Percentiles rank a stretch among this genome's conserved stretches.
Evolutionary conservation across 331 rosid genomes (phyloP).

Genomic region (Stylosanthes scabra): DNA sequence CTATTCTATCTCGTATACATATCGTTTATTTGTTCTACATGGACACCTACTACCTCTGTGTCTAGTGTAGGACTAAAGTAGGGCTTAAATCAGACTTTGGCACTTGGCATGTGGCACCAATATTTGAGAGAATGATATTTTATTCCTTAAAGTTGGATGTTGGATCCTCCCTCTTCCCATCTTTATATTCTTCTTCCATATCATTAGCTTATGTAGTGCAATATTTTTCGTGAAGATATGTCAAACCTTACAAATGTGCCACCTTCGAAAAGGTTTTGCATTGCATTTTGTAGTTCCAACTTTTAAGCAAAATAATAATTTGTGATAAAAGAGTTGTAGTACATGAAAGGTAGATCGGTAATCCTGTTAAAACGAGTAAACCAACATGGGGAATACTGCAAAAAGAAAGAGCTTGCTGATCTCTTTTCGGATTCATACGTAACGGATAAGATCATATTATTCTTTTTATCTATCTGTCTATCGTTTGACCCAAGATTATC

Average conservation of each 20-base stretch:
- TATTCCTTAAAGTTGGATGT: not conserved
- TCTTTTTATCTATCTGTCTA: slow-evolving; percentile 6
- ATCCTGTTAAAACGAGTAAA: not conserved
- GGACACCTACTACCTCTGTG: not conserved
- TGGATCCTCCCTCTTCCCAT: not conserved
- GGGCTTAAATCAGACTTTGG: not conserved
- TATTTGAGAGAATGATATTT: not conserved
- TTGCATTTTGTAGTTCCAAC: slow-evolving; percentile 3
- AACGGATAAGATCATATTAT: not conserved
- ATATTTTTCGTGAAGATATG: not conserved
- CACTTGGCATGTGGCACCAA: not conserved
- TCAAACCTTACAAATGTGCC: slow-evolving; percentile 13
- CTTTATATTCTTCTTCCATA: not conserved
- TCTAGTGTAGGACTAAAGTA: not conserved
- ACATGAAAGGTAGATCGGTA: not conserved
- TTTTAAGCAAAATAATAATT: not conserved
- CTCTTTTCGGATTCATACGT: slow-evolving; percentile 9
- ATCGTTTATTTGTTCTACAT: not conserved
- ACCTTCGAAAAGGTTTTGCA: not conserved
- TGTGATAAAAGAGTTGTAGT: not conserved
- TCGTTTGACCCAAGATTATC: slow-evolving; percentile 19
- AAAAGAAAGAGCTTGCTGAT: not conserved
- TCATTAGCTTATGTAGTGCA: not conserved
- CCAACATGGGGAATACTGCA: not conserved
- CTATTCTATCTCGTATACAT: not conserved